Evolutionary conservation across 2,329 filamentous ascomycete genomes (phyloP), one percentile per base, ranked within the genome.

Genomic region (Chrysoporthe deuterocubensis): DNA sequence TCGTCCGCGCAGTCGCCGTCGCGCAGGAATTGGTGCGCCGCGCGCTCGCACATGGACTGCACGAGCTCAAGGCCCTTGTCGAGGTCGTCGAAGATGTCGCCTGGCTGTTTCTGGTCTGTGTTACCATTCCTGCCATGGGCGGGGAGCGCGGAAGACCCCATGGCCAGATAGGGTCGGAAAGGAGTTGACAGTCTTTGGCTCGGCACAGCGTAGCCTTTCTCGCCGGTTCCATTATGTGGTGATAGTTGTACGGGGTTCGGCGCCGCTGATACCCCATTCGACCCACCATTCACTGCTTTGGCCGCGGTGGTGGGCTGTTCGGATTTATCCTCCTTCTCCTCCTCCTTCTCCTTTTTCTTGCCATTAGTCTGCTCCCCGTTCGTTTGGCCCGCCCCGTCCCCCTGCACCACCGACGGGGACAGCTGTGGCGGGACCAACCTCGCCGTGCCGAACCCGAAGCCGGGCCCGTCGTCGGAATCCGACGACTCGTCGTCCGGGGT

Each of bases 21-120:
- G 34, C 94, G 89, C n/a, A 97, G 83, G 70, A 96, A 93, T 74
- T 96, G 92, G 75, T 97, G 94, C 0, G 94, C 94, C 2, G 92
- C 94, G 65, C 90, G 89, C 80, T 97, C 94, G 76, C 92, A 96
- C 73, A 94, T 87, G 66, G 85, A 86, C 77, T 97, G 93, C 5
- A 93, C 91, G 71, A 88, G 87, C 75, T 97, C 94, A 37, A 97
- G 82, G 0, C 88, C 87, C 75, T 91, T 92, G 76, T 97, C 94
- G 1, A 94, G 84, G 57, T 87, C 84, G 71, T 96, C 92, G 75
- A 91, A 93, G 0, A 88, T 82, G 70, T 88, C 87, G 0, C 72
- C 70, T 56, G 61, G 71, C 65, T 76, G 75, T 56, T 75, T 74
- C 44, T 76, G 74, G 40, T 76, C 74, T 61, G 72, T 52, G 52